Percentiles rank a stretch among this genome's conserved stretches.
phyloP scores from a whole-genome alignment of 108 stramenopile genomes.

The Nitzschia inconspicua region DNA sequence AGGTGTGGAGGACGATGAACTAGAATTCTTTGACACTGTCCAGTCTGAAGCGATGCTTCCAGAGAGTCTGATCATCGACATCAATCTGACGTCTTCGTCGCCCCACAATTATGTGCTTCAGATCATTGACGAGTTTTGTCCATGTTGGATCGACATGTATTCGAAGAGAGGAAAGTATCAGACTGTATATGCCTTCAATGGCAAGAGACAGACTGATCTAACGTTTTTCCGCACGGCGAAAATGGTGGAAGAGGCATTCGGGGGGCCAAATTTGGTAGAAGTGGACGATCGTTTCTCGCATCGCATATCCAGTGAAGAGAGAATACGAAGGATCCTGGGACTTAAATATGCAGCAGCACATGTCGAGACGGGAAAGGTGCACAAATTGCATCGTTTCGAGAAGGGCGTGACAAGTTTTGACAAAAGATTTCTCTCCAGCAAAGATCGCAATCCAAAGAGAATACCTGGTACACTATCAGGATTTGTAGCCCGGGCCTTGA shows the following conservation, averaged over 20 bases:
- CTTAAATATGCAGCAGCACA: conserved; percentile 16
- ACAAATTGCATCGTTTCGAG: conserved; percentile 3
- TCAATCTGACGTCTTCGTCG: background rate
- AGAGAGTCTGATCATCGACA: background rate
- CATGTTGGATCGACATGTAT: conserved; percentile 47
- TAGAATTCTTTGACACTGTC: background rate
- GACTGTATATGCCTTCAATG: conserved; percentile 28
- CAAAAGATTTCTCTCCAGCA: conserved; percentile 12
- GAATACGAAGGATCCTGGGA: conserved; percentile 29
- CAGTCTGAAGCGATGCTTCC: conserved; percentile 1
- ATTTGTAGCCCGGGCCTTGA: conserved; percentile 50
- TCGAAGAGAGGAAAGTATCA: conserved; percentile 32
- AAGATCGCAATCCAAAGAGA: background rate
- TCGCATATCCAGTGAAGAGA: conserved; percentile 27
- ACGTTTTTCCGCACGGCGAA: conserved; percentile 13
- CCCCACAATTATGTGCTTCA: conserved; percentile 8
- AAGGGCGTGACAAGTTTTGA: conserved; percentile 14
- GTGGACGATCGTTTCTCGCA: conserved; percentile 33
- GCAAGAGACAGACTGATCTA: background rate
- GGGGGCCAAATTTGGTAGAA: conserved; percentile 1
- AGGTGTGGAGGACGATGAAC: conserved; percentile 7
- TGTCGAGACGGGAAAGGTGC: conserved; percentile 7
- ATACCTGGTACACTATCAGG: conserved; percentile 10
- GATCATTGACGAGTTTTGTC: conserved; percentile 32
- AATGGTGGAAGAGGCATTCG: background rate